Evolutionary conservation across 2,329 filamentous ascomycete species (phyloP).

Genomic region (Ceratocystiopsis minuta): DNA sequence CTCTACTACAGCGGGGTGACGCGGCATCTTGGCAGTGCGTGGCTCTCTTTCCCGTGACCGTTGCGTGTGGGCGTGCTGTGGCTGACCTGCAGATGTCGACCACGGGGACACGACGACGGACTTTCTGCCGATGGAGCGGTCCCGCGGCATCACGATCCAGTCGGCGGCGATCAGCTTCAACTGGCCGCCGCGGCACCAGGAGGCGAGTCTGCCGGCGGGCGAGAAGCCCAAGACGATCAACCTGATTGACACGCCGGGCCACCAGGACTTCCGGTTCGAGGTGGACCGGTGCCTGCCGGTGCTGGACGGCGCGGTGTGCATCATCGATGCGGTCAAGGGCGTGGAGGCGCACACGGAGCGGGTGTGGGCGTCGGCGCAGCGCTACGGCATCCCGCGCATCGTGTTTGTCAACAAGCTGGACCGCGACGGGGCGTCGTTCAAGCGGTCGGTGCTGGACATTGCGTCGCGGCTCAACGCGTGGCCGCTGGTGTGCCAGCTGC

Average conservation of each 20-base stretch:
- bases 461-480: slow-evolving; percentile 62
- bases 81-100: slow-evolving; percentile 53
- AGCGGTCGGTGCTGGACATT: slow-evolving; percentile 69
- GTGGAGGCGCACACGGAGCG: slow-evolving; percentile 96
- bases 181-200: slow-evolving; percentile 46
- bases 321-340: slow-evolving; percentile 21
- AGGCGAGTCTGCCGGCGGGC: slow-evolving; percentile 15
- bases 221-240: slow-evolving; percentile 52
- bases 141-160: slow-evolving; percentile 91
- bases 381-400: slow-evolving; percentile 68
- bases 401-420: slow-evolving; percentile 76
- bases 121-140: slow-evolving; percentile 81
- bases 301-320: slow-evolving; percentile 18
- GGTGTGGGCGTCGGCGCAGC: slow-evolving; percentile 81
- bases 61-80: background rate
- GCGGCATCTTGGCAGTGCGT: slow-evolving; percentile 55
- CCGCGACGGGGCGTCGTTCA: slow-evolving; percentile 66
- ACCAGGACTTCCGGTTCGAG: slow-evolving; percentile 95
- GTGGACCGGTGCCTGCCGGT: slow-evolving; percentile 62
- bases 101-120: slow-evolving; percentile 95
- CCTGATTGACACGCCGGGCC: slow-evolving; percentile 87
- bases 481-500: slow-evolving; percentile 86
- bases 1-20: slow-evolving; percentile 90
- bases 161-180: slow-evolving; percentile 90
- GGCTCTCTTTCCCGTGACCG: background rate